These are phyloP conservation scores for Chlorella sp. DNA, from an alignment of 139 green algal species.

Conservation along the genomic window DNA sequence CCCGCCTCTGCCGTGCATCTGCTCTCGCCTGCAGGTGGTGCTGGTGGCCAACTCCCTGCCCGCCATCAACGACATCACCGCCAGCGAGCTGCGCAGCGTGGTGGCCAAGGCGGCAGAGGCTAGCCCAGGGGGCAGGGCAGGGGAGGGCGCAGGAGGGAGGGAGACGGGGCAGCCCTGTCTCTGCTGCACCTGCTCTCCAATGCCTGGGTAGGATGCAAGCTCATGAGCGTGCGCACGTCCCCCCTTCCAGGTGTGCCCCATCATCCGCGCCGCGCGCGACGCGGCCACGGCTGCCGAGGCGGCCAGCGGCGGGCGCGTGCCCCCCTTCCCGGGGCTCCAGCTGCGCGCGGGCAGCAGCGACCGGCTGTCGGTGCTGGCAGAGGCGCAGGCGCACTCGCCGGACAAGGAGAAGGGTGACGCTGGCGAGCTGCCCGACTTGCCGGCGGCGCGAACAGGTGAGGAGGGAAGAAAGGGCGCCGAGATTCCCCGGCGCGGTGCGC, in stretches of 20 bases:
- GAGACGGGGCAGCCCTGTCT: no score
- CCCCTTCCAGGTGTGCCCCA: no score
- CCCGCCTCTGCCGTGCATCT: no score
- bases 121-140: no score
- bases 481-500: no score
- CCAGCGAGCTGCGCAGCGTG: constrained; percentile 72
- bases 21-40: constrained; percentile 77
- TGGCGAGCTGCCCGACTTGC: background rate
- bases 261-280: constrained; percentile 59
- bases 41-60: constrained; percentile 91
- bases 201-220: no score
- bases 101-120: constrained; percentile 51
- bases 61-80: constrained; percentile 99
- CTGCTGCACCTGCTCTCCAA: no score
- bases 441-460: no score
- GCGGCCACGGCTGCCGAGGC: constrained; percentile 46
- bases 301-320: constrained; percentile 39
- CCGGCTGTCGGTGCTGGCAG: background rate
- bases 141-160: no score
- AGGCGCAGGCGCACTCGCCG: background rate
- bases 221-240: no score
- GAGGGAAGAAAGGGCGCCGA: no score
- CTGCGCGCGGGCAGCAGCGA: constrained; percentile 3
- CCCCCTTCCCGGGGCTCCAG: constrained; percentile 43
- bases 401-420: background rate